A percentile compares a stretch with the other conserved stretches of the same genome.
Evolutionary conservation across 352 stramenopile species (phyloP).

Genomic region (Globisporangium radiosum): DNA sequence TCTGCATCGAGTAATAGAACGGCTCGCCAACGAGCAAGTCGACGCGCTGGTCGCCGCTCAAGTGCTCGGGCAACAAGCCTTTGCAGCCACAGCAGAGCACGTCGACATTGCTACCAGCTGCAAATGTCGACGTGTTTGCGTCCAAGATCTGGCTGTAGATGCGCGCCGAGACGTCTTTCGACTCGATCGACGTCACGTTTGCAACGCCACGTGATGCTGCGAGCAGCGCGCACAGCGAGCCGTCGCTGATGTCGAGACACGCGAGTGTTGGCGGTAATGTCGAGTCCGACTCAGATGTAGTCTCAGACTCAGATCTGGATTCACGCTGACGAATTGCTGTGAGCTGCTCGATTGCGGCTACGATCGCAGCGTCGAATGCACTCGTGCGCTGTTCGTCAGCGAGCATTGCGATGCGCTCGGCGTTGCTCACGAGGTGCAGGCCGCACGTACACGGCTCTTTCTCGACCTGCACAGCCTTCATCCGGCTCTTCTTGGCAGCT

Average conservation of each 20-base stretch:
- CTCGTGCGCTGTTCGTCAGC: slow-evolving; percentile 30
- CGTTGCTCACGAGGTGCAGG: slow-evolving; percentile 75
- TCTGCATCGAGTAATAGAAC: slow-evolving; percentile 87
- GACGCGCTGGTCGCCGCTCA: slow-evolving; percentile 38
- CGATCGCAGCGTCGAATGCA: slow-evolving; percentile 36
- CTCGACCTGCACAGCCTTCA: slow-evolving; percentile 17
- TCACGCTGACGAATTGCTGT: too few relatives aligned
- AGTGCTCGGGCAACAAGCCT: slow-evolving; percentile 45
- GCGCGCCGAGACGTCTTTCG: slow-evolving; percentile 70
- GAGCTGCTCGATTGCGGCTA: neutral
- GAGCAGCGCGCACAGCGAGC: slow-evolving; percentile 57
- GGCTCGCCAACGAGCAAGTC: slow-evolving; percentile 66
- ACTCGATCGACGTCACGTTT: slow-evolving; percentile 69
- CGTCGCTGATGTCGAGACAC: slow-evolving; percentile 74
- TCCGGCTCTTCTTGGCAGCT: slow-evolving; percentile 29
- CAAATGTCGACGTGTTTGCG: slow-evolving; percentile 21
- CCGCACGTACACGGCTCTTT: slow-evolving; percentile 64
- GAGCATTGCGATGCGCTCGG: slow-evolving; percentile 73
- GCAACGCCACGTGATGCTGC: slow-evolving; percentile 38
- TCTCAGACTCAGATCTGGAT: too few relatives aligned
- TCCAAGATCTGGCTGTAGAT: slow-evolving; percentile 69
- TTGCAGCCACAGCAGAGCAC: slow-evolving; percentile 71
- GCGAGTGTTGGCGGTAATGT: slow-evolving; percentile 13
- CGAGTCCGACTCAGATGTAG: too few relatives aligned
- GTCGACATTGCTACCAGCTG: slow-evolving; percentile 23